Base-by-base conservation (phyloP, 768 basidiomycete genomes). In the Trametes cingulata region DNA sequence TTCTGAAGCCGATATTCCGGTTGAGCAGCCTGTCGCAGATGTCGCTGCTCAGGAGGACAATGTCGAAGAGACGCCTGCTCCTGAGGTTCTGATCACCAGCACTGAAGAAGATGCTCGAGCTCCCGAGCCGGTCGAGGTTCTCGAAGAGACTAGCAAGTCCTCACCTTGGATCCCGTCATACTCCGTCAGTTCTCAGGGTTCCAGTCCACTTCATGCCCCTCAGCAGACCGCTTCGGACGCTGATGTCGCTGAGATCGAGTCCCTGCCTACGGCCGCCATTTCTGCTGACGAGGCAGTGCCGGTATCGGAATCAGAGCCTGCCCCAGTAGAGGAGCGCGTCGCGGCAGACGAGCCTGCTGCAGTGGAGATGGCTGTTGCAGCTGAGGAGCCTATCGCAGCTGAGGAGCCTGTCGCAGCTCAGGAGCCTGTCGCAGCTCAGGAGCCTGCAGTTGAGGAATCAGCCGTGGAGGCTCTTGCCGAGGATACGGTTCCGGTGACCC, bases 121-220 rank as follows among this genome's bases (percentile, higher is more conserved):
- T 12, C 14, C 40, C 13, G 54, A 61, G 54, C 42, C 19, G 10
- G 36, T 41, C 17, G 48, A 25, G 40, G 7, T 19, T 20, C 41
- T 52, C 14, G 51, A 45, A 9, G 66, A 67, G 22, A 35, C 39
- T 8, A n/a, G 56, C 5, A 65, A 54, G 51, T 56, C 66, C 6
- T 49, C 56, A 3, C 29, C 59, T 0, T 71, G 69, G 69, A 61
- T 69, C 22, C 69, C 67, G 3, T 71, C 70, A 1, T 71, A 69
- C 57, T 71, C 70, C 10, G 69, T 71, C 27, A 63, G 58, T 61
- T 58, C 67, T 14, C 68, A 63, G 33, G 68, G 66, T 13, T 59
- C 68, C 6, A 69, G 64, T 37, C 68, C 68, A 9, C 46, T 58
- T n/a, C 60, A 57, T 12, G 24, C 56, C 14, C 60, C 67, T n/a